Evolutionary conservation across 2,329 filamentous ascomycete genomes (phyloP), one percentile per base, ranked within the genome.

Genomic region (Periconia sp.): DNA sequence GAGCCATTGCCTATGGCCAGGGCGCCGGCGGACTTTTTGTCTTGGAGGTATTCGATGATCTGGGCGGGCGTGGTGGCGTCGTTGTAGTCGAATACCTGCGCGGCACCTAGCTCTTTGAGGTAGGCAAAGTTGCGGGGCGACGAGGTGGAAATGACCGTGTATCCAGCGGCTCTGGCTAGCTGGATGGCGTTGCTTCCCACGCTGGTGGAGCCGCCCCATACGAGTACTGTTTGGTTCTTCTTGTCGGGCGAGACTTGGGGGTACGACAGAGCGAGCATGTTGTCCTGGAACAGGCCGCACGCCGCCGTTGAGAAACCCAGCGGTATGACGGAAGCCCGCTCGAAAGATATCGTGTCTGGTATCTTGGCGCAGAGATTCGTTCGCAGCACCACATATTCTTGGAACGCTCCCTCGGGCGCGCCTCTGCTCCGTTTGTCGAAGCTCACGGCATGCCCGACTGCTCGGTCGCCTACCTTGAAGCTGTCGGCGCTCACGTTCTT

Each of bases 131-230:
- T 79, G 25, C 63, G 67, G 2, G 72, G 68, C 0, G 74, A 78
- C 41, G 70, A 70, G 5, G 73, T 78, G 2, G 73, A 64, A 35
- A 77, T 59, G 21, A 79, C 75, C 17, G 69, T 52, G 45, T 65
- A 67, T 16, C 72, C 72, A n/a, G 71, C 70, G 18, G 76, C 64
- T 29, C 69, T 67, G 7, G 72, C 76, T 43, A 70, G 76, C 52
- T 79, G 77, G 30, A 80, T 73, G 5, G 75, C 77, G 18, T 76
- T 64, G 11, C 63, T 59, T 2, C 77, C 77, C 1, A 76, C 76
- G 22, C 73, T 74, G 2, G 74, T 75, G 37, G 72, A 73, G 10
- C 75, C 76, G 22, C 76, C 76, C 55, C 78, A 78, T 22, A 79
- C 68, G 6, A 78, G 56, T 9, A 78, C 40, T 1, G 72, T 65